Conservation (phyloP, 2,329 filamentous ascomycete genomes). For the Ophiocordyceps camponoti-rufipedis region DNA sequence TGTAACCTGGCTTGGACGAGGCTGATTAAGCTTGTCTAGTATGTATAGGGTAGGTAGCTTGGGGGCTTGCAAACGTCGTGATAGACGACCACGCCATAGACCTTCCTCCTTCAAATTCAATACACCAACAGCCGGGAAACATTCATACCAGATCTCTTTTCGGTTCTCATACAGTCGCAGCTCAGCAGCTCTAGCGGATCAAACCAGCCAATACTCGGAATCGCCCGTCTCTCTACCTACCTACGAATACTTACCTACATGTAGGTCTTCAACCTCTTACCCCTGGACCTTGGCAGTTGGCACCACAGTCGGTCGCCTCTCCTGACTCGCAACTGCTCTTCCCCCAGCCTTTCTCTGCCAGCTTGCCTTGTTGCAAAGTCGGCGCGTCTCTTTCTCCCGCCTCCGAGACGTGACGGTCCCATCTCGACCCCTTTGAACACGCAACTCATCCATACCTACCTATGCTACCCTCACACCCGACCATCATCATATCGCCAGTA, state of each 20-base stretch:
- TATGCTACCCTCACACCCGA: neutral
- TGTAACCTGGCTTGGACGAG: neutral
- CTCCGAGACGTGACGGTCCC: neutral
- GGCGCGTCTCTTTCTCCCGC: neutral
- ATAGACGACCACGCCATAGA: neutral
- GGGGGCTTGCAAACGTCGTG: neutral
- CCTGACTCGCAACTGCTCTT: neutral
- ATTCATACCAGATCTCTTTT: too few relatives aligned
- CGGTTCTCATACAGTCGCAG: too few relatives aligned
- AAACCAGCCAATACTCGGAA: too few relatives aligned
- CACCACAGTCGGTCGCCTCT: neutral
- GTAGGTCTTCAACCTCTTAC: neutral
- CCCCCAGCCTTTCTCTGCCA: neutral
- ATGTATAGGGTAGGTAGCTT: neutral
- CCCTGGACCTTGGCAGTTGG: neutral
- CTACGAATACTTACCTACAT: too few relatives aligned
- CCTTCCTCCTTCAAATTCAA: neutral
- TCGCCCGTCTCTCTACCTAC: too few relatives aligned
- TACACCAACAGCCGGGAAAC: too few relatives aligned
- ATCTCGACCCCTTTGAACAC: neutral
- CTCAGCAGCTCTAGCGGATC: too few relatives aligned
- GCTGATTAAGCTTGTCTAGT: neutral
- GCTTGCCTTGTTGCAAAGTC: neutral
- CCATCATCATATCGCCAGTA: neutral
- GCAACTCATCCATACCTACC: constrained; percentile 1